Conservation (phyloP, 2,329 filamentous ascomycete genomes). For the Epichloe gansuensis region DNA sequence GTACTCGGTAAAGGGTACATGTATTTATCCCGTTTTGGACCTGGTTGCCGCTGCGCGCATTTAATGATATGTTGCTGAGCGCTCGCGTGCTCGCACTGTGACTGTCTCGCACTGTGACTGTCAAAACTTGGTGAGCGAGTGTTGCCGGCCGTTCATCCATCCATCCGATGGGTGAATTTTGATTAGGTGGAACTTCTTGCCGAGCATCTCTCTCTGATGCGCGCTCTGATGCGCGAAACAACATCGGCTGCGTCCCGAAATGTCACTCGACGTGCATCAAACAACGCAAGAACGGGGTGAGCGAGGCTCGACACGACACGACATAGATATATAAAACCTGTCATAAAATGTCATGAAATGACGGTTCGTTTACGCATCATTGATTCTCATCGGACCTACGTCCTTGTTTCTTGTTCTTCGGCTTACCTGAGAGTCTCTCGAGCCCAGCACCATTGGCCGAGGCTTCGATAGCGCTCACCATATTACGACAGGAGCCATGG, state of each 20-base stretch:
- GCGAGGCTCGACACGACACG: too few species aligned
- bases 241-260: too few species aligned
- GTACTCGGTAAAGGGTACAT: too few species aligned
- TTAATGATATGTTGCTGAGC: not conserved
- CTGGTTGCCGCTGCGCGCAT: not conserved
- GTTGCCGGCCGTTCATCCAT: too few species aligned
- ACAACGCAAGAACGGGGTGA: not conserved
- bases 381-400: not conserved
- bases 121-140: too few species aligned
- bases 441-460: not conserved
- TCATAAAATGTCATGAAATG: too few species aligned
- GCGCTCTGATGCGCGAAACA: too few species aligned
- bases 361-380: not conserved
- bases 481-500: not conserved
- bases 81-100: too few species aligned
- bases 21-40: not conserved
- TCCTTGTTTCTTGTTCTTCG: too few species aligned
- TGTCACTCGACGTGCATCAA: not conserved
- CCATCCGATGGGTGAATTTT: not conserved
- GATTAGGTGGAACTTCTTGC: not conserved
- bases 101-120: too few species aligned
- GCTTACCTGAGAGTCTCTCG: not conserved
- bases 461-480: not conserved
- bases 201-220: not conserved
- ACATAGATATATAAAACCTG: too few species aligned